Conservation (phyloP, 148 eudicot species). For the Linanthus parryae region DNA sequence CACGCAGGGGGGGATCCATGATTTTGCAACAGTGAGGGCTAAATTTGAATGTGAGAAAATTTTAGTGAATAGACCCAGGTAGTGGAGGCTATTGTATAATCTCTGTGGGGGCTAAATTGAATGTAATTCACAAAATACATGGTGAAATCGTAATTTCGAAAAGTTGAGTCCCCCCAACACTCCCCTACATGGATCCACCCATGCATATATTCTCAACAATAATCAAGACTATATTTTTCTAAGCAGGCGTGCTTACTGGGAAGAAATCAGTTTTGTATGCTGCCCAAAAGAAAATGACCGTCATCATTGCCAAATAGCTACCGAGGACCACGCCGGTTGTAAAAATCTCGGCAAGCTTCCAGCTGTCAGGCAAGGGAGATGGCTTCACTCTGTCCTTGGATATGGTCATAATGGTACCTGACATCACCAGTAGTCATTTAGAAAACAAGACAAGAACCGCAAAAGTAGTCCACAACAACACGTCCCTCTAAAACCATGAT, state of each 20-base stretch:
- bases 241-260: constrained; percentile 44
- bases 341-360: constrained; percentile 94
- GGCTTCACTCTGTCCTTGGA: constrained; percentile 99
- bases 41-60: no score
- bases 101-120: no score
- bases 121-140: no score
- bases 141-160: no score
- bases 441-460: not conserved
- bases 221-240: not conserved
- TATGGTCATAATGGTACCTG: constrained; percentile 98
- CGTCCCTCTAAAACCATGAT: no score
- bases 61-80: no score
- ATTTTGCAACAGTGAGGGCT: no score
- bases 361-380: constrained; percentile 96
- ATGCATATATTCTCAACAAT: no score
- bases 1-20: no score
- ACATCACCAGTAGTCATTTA: constrained; percentile 12
- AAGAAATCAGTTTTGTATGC: constrained; percentile 94
- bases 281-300: constrained; percentile 98
- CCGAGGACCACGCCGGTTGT: constrained; percentile 90
- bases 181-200: no score
- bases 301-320: constrained; percentile 94
- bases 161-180: no score
- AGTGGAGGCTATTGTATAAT: no score
- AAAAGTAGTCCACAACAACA: constrained; percentile 1